Evolutionary conservation across 257 asterid species (phyloP).

Genomic region (Gardenia jasminoides): DNA sequence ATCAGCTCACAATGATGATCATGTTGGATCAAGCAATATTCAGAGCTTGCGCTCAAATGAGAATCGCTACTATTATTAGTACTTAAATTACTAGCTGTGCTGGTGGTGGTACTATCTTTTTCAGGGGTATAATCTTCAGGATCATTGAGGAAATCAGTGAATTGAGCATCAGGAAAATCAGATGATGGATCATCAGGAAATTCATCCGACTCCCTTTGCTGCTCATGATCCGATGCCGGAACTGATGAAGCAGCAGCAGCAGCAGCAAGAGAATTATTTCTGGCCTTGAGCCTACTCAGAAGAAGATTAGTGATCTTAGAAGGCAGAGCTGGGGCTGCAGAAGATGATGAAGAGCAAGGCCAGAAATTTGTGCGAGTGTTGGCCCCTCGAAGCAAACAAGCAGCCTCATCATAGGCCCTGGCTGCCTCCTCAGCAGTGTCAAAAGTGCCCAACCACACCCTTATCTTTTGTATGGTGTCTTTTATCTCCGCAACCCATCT

Average conservation of each 20-base stretch:
- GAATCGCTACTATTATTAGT: neutral
- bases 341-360: slow-evolving; percentile 47
- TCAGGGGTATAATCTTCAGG: slow-evolving; percentile 39
- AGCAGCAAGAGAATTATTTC: slow-evolving; percentile 43
- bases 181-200: slow-evolving; percentile 30
- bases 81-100: neutral
- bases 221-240: slow-evolving; percentile 11
- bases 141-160: slow-evolving; percentile 58
- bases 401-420: slow-evolving; percentile 72
- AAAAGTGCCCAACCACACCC: slow-evolving; percentile 78
- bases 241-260: slow-evolving; percentile 7
- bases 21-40: slow-evolving; percentile 18
- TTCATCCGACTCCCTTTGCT: slow-evolving; percentile 16
- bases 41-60: slow-evolving; percentile 2
- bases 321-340: slow-evolving; percentile 59
- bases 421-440: slow-evolving; percentile 88
- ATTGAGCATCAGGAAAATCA: slow-evolving; percentile 45
- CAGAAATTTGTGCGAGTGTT: slow-evolving; percentile 83
- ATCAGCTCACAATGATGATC: slow-evolving; percentile 7
- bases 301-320: slow-evolving; percentile 72
- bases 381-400: slow-evolving; percentile 82
- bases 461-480: slow-evolving; percentile 71
- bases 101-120: slow-evolving; percentile 3
- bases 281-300: slow-evolving; percentile 59
- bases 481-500: slow-evolving; percentile 88